Conservation (phyloP, 2,329 filamentous ascomycete genomes). For the Aspergillus tamarii region DNA sequence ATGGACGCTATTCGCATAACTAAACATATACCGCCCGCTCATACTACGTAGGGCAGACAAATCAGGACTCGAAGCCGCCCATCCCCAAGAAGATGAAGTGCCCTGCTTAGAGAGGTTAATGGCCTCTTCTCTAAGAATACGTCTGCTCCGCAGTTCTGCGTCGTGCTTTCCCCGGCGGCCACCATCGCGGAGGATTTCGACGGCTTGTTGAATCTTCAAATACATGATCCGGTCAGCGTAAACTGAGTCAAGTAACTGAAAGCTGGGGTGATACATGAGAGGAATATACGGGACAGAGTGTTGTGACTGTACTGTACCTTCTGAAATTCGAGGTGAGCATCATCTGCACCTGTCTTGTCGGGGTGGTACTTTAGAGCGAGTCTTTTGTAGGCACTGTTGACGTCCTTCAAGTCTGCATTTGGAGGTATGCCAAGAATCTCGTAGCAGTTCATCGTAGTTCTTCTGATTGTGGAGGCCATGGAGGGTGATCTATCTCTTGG, state of each 20-base stretch:
- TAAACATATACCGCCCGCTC: conserved; percentile 32
- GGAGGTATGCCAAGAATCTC: conserved; percentile 29
- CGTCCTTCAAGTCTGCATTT: conserved; percentile 33
- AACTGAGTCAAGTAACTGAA: background rate
- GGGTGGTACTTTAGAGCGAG: conserved; percentile 40
- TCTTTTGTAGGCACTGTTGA: conserved; percentile 38
- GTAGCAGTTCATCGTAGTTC: conserved; percentile 30
- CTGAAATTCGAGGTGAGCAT: conserved; percentile 24
- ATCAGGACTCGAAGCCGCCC: conserved; percentile 14
- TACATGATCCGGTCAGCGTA: background rate
- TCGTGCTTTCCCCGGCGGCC: conserved; percentile 28
- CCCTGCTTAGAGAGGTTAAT: background rate
- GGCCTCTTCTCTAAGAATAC: background rate
- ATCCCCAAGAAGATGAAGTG: conserved; percentile 12
- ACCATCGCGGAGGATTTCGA: conserved; percentile 38
- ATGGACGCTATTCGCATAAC: conserved; percentile 33
- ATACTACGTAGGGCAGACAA: conserved; percentile 7
- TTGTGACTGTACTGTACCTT: conserved; percentile 21
- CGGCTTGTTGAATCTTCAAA: conserved; percentile 36
- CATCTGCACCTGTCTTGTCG: conserved; percentile 32
- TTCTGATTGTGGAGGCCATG: conserved; percentile 15
- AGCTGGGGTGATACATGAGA: background rate
- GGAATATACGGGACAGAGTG: background rate
- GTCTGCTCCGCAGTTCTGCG: conserved; percentile 13
- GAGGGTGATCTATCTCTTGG: background rate